phyloP scores from a whole-genome alignment of 441 rosid genomes.

The Biscutella laevigata region DNA sequence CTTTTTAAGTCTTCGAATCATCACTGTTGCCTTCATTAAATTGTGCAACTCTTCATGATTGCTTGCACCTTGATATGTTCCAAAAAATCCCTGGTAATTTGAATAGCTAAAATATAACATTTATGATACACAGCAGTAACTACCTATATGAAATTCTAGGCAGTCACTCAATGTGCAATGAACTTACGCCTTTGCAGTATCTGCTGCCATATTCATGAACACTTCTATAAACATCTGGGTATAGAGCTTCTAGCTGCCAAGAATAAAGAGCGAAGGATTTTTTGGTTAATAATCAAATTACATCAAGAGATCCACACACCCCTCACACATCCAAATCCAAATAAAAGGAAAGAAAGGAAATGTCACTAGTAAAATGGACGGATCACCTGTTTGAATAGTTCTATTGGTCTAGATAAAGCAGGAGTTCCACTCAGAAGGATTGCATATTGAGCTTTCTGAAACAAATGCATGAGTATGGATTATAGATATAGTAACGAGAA shows the following conservation, averaged over 20 bases:
- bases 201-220: conserved; percentile 83
- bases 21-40: conserved; percentile 92
- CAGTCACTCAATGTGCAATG: conserved; percentile 12
- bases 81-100: conserved; percentile 63
- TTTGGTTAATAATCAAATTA: not conserved
- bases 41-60: conserved; percentile 97
- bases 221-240: conserved; percentile 74
- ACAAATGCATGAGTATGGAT: conserved; percentile 3
- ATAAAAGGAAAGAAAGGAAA: not conserved
- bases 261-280: not conserved
- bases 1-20: conserved; percentile 92
- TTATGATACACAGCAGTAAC: conserved; percentile 15
- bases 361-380: not conserved
- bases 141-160: conserved; percentile 4
- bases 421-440: conserved; percentile 91
- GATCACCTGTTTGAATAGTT: conserved; percentile 81
- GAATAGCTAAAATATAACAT: not conserved
- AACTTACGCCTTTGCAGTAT: conserved; percentile 86
- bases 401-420: conserved; percentile 94
- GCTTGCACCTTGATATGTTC: conserved; percentile 88
- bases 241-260: conserved; percentile 83
- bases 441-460: conserved; percentile 87
- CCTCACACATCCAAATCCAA: not conserved
- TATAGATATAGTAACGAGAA: not conserved
- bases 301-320: not conserved